Conservation (phyloP, 176 grass and related monocot species). For the Olyra latifolia region DNA sequence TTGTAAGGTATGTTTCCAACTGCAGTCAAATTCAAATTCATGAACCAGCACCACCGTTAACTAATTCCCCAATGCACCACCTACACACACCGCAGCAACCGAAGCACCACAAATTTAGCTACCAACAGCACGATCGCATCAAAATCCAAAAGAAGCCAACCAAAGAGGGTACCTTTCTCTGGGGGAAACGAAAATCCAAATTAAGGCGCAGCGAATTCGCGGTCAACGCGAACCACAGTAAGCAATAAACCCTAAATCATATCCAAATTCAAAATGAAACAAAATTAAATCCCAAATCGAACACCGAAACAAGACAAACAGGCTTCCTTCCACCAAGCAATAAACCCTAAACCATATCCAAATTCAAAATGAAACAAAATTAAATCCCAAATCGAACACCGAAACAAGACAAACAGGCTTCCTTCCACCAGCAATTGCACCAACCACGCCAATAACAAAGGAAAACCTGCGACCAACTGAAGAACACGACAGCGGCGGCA, state of each 20-base stretch:
- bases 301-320: too few relatives aligned
- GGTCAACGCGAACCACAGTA: not conserved
- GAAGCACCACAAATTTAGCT: not conserved
- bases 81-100: too few relatives aligned
- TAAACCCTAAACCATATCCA: too few relatives aligned
- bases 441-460: not conserved
- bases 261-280: not conserved
- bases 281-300: not conserved
- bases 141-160: not conserved
- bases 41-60: too few relatives aligned
- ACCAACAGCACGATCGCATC: not conserved
- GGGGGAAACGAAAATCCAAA: not conserved
- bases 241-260: constrained; percentile 34
- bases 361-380: too few relatives aligned
- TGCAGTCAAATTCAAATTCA: too few relatives aligned
- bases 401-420: too few relatives aligned
- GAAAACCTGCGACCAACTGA: not conserved
- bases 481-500: not conserved
- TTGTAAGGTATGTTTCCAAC: too few relatives aligned
- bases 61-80: too few relatives aligned
- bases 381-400: too few relatives aligned
- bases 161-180: not conserved
- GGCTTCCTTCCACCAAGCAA: too few relatives aligned
- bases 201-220: not conserved
- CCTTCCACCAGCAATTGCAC: not conserved